A percentile compares a stretch with the other conserved stretches of the same genome.
Evolutionary conservation across 768 basidiomycete species (phyloP).

Genomic region (Cytidiella melzeri): DNA sequence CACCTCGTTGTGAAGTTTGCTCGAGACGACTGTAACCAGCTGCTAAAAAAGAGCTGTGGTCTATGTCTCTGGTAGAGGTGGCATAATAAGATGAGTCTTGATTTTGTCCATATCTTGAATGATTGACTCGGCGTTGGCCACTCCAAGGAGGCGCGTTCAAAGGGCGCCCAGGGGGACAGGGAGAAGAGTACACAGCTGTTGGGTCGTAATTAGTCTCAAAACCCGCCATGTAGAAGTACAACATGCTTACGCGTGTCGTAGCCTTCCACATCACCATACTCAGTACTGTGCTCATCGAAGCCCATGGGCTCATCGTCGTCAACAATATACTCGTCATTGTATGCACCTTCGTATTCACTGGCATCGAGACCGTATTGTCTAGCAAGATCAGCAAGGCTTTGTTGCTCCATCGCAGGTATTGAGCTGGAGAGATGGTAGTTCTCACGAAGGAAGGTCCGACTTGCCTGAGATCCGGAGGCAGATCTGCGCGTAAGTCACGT

Average conservation of each 20-base stretch:
- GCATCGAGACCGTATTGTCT: constrained; percentile 16
- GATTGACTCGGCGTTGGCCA: constrained; percentile 3
- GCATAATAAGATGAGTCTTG: no score
- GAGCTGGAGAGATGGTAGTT: background rate
- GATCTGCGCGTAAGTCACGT: constrained; percentile 12
- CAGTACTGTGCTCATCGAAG: no score
- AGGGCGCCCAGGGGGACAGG: constrained; percentile 29
- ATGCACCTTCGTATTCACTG: constrained; percentile 7
- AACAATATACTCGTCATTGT: no score
- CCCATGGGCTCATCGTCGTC: no score
- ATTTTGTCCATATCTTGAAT: background rate
- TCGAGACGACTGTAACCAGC: background rate
- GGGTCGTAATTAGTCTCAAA: background rate
- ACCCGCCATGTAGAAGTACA: no score
- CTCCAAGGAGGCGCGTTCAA: constrained; percentile 2
- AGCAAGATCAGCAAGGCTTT: constrained; percentile 10
- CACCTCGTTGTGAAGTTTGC: background rate
- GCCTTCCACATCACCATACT: constrained; percentile 15
- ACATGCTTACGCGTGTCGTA: no score
- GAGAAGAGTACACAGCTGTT: constrained; percentile 27
- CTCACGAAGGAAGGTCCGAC: background rate
- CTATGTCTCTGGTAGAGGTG: no score
- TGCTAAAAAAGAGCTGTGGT: no score
- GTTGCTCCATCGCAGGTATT: constrained; percentile 8
- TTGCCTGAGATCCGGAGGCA: background rate